Evolutionary conservation across 2,329 filamentous ascomycete genomes (phyloP).

Genomic region (Cordyceps militaris): DNA sequence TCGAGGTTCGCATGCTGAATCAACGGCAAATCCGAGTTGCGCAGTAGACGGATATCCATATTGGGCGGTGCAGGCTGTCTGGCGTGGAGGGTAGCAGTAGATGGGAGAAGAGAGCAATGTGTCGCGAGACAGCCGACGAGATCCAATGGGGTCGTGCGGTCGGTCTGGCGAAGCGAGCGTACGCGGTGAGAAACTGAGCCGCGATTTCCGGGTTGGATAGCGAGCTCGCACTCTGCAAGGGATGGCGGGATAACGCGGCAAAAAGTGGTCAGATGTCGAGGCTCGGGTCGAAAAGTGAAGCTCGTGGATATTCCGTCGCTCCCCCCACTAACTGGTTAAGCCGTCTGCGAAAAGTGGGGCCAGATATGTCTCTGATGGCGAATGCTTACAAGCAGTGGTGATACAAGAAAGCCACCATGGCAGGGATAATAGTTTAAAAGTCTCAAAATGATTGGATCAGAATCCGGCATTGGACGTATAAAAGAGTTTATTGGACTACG

Average conservation of each 20-base stretch:
- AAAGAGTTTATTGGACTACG: neutral
- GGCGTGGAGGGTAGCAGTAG: neutral
- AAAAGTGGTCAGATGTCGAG: neutral
- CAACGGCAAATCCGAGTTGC: constrained; percentile 75
- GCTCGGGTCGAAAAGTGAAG: neutral
- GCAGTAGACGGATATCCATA: constrained; percentile 90
- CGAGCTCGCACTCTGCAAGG: neutral
- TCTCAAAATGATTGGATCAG: neutral
- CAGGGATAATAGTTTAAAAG: neutral
- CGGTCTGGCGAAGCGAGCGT: neutral
- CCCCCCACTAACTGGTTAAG: neutral
- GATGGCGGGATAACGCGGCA: neutral
- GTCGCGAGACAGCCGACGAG: neutral
- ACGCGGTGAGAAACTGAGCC: neutral
- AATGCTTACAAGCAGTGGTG: neutral
- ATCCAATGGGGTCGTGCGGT: neutral
- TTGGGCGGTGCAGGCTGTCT: constrained; percentile 14
- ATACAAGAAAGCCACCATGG: neutral
- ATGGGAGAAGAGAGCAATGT: neutral
- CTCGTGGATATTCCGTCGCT: neutral
- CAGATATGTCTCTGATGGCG: constrained; percentile 44
- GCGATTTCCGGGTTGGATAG: neutral
- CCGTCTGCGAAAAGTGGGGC: constrained; percentile 42
- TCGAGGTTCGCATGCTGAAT: constrained; percentile 98
- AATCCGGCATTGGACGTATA: no score